A percentile compares a stretch with the other conserved stretches of the same genome.
These are phyloP conservation scores for Rubia peregrina DNA, from an alignment of 305 asterid genomes.

Conservation along the genomic window DNA sequence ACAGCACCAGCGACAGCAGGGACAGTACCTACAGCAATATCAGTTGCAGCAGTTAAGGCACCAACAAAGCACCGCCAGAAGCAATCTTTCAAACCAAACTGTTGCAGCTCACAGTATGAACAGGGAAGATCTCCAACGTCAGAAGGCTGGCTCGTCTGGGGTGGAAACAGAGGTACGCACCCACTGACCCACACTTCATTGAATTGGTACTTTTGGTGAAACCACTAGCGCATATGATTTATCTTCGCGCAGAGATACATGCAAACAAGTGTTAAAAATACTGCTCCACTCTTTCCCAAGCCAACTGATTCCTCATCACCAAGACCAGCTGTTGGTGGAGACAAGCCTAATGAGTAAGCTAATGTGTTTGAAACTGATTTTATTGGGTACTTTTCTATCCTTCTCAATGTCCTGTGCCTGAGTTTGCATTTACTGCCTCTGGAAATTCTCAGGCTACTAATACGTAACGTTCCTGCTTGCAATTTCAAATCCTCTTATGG, in stretches of 20 bases:
- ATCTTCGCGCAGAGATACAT: conserved; percentile 3
- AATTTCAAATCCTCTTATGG: conserved; percentile 6
- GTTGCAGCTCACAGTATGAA: conserved; percentile 16
- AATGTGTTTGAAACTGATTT: not conserved
- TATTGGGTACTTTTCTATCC: not conserved
- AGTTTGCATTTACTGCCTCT: not conserved
- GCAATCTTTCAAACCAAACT: conserved; percentile 11
- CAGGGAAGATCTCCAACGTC: not conserved
- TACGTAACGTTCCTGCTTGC: conserved; percentile 11
- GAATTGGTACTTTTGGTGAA: not conserved
- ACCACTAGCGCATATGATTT: not conserved
- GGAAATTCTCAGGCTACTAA: conserved; percentile 19
- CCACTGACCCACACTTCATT: not conserved
- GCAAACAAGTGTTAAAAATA: conserved; percentile 11
- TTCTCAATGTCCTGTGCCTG: not conserved
- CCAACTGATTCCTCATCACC: conserved; percentile 11
- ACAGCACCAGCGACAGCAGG: conserved; percentile 7
- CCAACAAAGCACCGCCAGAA: conserved; percentile 11
- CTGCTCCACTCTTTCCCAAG: conserved; percentile 9
- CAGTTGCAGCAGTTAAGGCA: conserved; percentile 14
- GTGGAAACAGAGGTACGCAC: conserved; percentile 19
- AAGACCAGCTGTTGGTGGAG: conserved; percentile 14
- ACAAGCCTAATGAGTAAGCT: conserved; percentile 16
- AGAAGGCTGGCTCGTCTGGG: conserved; percentile 1
- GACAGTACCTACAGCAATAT: conserved; percentile 15